Conservation (phyloP, 2,329 filamentous ascomycete genomes). For the Fusarium chaquense region DNA sequence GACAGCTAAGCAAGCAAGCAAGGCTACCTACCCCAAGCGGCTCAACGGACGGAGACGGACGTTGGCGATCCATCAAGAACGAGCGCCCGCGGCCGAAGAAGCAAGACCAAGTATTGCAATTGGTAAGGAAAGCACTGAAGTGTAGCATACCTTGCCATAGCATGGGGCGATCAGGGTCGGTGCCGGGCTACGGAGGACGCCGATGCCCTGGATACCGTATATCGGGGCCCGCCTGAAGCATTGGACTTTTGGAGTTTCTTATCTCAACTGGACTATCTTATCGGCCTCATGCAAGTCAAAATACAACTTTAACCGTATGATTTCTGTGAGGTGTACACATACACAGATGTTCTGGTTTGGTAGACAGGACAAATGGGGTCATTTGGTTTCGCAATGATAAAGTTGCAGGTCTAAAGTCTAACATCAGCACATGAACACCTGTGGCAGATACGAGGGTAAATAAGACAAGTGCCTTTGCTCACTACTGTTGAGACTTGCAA, state of each 20-base stretch:
- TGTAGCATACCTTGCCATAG: conserved; percentile 37
- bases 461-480: not conserved
- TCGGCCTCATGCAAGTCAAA: conserved; percentile 9
- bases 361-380: not conserved
- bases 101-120: conserved; percentile 13
- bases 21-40: conserved; percentile 23
- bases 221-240: conserved; percentile 40
- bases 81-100: conserved; percentile 43
- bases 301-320: conserved; percentile 36
- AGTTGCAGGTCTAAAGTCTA: not conserved
- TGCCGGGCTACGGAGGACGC: conserved; percentile 47
- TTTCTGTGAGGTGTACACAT: conserved; percentile 19
- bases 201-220: conserved; percentile 41
- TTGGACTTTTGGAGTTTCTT: conserved; percentile 20
- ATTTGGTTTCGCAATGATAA: conserved; percentile 1
- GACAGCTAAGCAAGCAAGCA: conserved; percentile 14
- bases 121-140: conserved; percentile 30
- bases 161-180: conserved; percentile 44
- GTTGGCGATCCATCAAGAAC: conserved; percentile 42
- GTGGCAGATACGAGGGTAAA: not conserved
- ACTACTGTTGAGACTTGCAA: not conserved
- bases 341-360: not conserved
- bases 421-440: not conserved
- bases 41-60: conserved; percentile 43
- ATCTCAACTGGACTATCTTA: conserved; percentile 34